phyloP scores from a whole-genome alignment of 1,284 basidiomycete genomes.

The Fistulina hepatica region DNA sequence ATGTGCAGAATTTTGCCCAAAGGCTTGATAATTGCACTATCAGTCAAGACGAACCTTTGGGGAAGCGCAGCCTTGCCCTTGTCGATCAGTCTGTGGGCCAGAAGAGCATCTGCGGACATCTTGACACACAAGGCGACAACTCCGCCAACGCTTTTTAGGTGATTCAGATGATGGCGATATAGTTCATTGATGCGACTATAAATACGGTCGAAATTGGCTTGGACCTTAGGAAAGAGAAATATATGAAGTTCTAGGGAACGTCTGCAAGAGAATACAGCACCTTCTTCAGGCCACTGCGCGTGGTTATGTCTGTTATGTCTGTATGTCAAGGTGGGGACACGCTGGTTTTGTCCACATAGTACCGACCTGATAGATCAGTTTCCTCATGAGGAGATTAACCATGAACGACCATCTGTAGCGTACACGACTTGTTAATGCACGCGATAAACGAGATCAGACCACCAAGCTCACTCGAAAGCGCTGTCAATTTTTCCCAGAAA shows the following conservation, averaged over 20 bases:
- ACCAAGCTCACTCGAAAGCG: too few relatives aligned
- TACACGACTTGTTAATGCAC: too few relatives aligned
- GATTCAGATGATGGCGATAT: conserved; percentile 27
- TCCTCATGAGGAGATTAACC: conserved; percentile 36
- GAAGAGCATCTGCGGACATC: conserved; percentile 48
- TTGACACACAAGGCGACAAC: conserved; percentile 52
- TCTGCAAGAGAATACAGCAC: conserved; percentile 18
- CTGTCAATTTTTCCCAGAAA: conserved; percentile 33
- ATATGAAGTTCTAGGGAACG: neutral
- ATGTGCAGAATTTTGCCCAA: conserved; percentile 43
- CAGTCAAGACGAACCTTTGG: neutral
- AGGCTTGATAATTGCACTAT: conserved; percentile 29
- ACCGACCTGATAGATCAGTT: conserved; percentile 43
- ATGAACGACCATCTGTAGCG: conserved; percentile 39
- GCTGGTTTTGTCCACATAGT: neutral
- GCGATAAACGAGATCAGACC: too few relatives aligned
- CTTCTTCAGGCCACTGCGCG: conserved; percentile 47
- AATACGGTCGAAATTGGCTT: conserved; percentile 41
- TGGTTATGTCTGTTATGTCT: conserved; percentile 48
- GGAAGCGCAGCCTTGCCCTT: conserved; percentile 29
- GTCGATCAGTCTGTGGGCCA: conserved; percentile 45
- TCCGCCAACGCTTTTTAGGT: conserved; percentile 37
- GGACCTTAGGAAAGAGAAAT: too few relatives aligned
- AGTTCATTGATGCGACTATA: conserved; percentile 36
- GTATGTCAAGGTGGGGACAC: neutral